Evolutionary conservation across 495 filamentous ascomycete genomes (phyloP), one percentile per base, ranked within the genome.

Genomic region (Neurospora sp.): DNA sequence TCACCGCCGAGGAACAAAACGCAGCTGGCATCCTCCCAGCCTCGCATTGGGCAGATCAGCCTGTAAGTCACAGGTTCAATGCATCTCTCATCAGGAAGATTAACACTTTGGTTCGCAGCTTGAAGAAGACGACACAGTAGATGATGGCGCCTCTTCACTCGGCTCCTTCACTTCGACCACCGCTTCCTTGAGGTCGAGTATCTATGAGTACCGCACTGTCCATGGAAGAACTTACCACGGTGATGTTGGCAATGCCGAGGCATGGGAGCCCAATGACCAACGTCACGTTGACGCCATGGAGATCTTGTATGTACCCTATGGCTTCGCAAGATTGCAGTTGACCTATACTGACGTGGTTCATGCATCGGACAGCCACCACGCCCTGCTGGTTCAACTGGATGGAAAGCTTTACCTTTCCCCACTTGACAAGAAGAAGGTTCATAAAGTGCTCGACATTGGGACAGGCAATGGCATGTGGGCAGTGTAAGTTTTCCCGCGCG

Each of bases 341-440:
- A 35, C 3, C 48, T 35, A 8, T 66, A 18, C 54, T 66, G 27
- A 66, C 54, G 27, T 35, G 7, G 1, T 10, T 9, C 54, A 18
- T 66, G 6, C 14, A 37, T 9, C 14, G 14, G 12, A 31, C 35
- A 80, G 78, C 39, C 79, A 80, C 66, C 79, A 80, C 73, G 74
- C 77, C 75, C 70, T 80, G 71, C 73, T 77, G 1, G 78, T 80
- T 10, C 71, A 85, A 14, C 81, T 88, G 5, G 86, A 85, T 35
- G 88, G 89, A 2, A 83, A 83, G 48, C 82, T 90, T 8, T 84
- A 83, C 75, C 81, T 89, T 11, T 85, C 90, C 0, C 90, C 90
- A 7, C 76, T 91, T 12, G 77, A 76, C 0, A 42, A 48, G n/a
- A 44, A 77, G 2, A 77, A 85, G 16, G 8, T 41, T 73, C 91